Base-by-base conservation (phyloP, 2,329 filamentous ascomycete genomes). In the Pseudogymnoascus sp. region DNA sequence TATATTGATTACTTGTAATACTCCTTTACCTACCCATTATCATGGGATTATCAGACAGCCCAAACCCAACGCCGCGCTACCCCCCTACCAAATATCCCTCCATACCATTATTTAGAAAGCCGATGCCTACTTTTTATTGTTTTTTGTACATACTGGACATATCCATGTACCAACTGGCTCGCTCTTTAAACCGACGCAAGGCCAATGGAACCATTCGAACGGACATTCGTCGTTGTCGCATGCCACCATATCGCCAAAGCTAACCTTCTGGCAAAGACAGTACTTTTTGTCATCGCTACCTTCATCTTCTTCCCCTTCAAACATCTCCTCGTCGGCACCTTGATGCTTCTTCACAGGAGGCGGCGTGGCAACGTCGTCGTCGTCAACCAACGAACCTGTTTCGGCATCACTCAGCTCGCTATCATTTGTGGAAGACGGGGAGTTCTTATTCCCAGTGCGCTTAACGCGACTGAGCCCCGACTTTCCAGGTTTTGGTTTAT, bases 181-280 rank as follows among this genome's bases (percentile, higher is more conserved):
- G 69, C 82, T 87, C 75, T 86, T 88, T 33, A 89, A 79, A 19
- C 85, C 84, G 60, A 89, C 86, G 69, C 86, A 89, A 46, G 80
- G 86, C 89, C 90, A 95, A 76, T 95, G 90, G 74, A 95, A 95
- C 90, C 90, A 95, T 77, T 95, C 90, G 71, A 85, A 90, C 56
- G 87, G 86, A 75, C 90, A 95, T 68, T 87, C 82, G 64, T 89
- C 86, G 74, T 93, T 93, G 78, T 95, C 90, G 77, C 90, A 95
- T 31, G 89, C 90, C 66, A 95, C 90, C 90, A 95, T 95, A 72
- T 93, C 89, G 65, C 90, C 90, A 72, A 90, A 92, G 75, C 89
- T 91, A 68, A 93, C 88, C 70, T 89, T 89, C 73, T 93, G 88
- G 75, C 90, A 95, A 31, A 88, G 81, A 76, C 90, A 95, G 76